phyloP scores from a whole-genome alignment of 352 stramenopile species.

The Phytophthora litchii region DNA sequence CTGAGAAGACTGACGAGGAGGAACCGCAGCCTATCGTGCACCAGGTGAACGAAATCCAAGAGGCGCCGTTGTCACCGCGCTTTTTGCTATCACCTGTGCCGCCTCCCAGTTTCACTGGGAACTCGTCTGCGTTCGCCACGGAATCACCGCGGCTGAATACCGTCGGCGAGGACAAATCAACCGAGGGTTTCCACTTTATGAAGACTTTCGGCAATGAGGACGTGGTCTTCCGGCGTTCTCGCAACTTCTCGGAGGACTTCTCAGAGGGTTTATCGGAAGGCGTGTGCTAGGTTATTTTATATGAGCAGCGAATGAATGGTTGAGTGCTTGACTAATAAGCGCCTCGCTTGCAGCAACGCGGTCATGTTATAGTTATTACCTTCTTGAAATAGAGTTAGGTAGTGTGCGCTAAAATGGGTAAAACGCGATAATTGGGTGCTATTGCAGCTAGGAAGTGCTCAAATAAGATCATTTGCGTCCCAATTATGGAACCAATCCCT shows the following conservation, averaged over 20 bases:
- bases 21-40: slow-evolving; percentile 17
- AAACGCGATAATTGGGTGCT: background rate
- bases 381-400: background rate
- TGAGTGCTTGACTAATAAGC: slow-evolving; percentile 14
- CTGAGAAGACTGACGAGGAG: slow-evolving; percentile 30
- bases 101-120: slow-evolving; percentile 43
- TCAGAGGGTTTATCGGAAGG: slow-evolving; percentile 78
- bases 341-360: slow-evolving; percentile 6
- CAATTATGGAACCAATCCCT: background rate
- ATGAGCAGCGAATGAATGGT: slow-evolving; percentile 23
- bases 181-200: slow-evolving; percentile 55
- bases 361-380: background rate
- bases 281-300: slow-evolving; percentile 69
- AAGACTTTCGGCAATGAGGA: slow-evolving; percentile 74
- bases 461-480: background rate
- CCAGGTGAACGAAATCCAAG: slow-evolving; percentile 45
- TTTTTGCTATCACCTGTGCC: slow-evolving; percentile 56
- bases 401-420: no score
- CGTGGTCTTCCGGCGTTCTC: slow-evolving; percentile 64
- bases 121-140: slow-evolving; percentile 46
- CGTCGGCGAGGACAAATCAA: slow-evolving; percentile 44
- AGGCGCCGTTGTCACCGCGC: slow-evolving; percentile 57
- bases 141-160: slow-evolving; percentile 52
- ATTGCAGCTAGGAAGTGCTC: background rate
- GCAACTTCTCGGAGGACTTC: slow-evolving; percentile 77